phyloP scores from a whole-genome alignment of 805 yeast species.

The Wilhelminamyces savonicus region DNA sequence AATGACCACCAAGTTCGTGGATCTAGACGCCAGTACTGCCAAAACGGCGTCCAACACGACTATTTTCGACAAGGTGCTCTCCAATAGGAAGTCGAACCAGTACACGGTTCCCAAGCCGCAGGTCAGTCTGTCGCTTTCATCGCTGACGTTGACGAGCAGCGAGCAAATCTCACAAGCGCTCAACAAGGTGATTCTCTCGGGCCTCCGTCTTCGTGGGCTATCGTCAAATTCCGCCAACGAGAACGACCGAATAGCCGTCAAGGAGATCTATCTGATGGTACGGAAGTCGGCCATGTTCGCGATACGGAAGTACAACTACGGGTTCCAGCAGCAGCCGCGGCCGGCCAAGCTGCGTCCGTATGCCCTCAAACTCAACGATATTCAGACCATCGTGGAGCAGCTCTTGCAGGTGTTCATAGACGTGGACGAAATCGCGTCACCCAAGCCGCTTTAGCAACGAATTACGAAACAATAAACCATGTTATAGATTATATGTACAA shows the following conservation, averaged over 20 bases:
- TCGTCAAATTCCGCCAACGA: slow-evolving; percentile 12
- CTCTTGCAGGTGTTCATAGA: slow-evolving; percentile 32
- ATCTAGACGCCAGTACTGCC: too few relatives aligned
- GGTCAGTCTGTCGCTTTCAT: slow-evolving; percentile 8
- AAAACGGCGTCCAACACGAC: slow-evolving; percentile 10
- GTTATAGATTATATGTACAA: too few relatives aligned
- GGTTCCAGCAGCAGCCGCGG: slow-evolving; percentile 11
- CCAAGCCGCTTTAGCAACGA: too few relatives aligned
- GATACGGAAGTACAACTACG: slow-evolving; percentile 28
- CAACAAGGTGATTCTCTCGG: slow-evolving; percentile 31
- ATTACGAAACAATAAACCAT: slow-evolving; percentile 1
- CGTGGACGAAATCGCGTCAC: too few relatives aligned
- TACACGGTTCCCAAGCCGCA: slow-evolving; percentile 5
- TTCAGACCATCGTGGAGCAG: slow-evolving; percentile 36
- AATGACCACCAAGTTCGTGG: slow-evolving; percentile 1
- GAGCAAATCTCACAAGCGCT: slow-evolving; percentile 29
- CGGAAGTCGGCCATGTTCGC: slow-evolving; percentile 32
- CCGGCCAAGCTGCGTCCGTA: slow-evolving; percentile 4
- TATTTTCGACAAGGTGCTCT: slow-evolving; percentile 31
- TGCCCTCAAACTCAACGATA: slow-evolving; percentile 19
- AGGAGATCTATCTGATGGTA: slow-evolving; percentile 38
- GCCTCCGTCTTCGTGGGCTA: slow-evolving; percentile 36
- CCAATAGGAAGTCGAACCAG: slow-evolving; percentile 13
- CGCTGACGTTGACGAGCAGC: slow-evolving; percentile 13
- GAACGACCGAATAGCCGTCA: slow-evolving; percentile 30